Evolutionary conservation across 2,329 filamentous ascomycete species (phyloP).

Genomic region (Colletotrichum musae): DNA sequence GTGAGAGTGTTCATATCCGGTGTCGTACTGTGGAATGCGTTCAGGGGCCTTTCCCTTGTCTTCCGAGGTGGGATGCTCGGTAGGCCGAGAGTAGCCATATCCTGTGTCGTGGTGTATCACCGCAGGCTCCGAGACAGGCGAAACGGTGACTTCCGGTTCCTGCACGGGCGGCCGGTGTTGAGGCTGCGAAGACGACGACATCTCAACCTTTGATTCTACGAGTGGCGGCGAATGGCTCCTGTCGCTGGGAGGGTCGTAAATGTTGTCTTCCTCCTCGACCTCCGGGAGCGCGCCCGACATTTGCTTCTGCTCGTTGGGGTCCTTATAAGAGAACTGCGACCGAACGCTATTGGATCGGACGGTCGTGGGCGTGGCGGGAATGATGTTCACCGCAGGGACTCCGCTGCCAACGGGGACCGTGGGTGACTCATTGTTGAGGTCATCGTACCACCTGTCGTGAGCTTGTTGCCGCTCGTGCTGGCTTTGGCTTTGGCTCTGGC

Average conservation of each 20-base stretch:
- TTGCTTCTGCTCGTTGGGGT: conserved; percentile 25
- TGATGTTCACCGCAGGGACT: conserved; percentile 38
- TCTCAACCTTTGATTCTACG: conserved; percentile 7
- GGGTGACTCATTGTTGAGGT: conserved; percentile 34
- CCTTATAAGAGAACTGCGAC: conserved; percentile 31
- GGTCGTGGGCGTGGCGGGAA: conserved; percentile 37
- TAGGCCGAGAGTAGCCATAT: not conserved
- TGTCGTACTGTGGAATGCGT: not conserved
- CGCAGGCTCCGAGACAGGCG: conserved; percentile 27
- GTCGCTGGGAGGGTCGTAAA: conserved; percentile 27
- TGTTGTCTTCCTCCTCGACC: conserved; percentile 32
- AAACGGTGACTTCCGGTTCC: conserved; percentile 7
- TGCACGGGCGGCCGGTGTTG: not conserved
- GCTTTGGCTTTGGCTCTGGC: conserved; percentile 24
- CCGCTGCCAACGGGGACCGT: conserved; percentile 28
- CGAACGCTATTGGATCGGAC: conserved; percentile 38
- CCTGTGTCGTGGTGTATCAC: conserved; percentile 18
- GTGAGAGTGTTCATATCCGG: conserved; percentile 3
- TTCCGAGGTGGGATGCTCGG: not conserved
- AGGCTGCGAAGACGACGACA: conserved; percentile 7
- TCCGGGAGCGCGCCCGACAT: conserved; percentile 24
- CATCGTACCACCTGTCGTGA: conserved; percentile 30
- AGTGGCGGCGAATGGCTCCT: conserved; percentile 11
- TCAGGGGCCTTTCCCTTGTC: conserved; percentile 1
- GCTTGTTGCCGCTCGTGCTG: conserved; percentile 21